Conservation (phyloP, 139 green algal species). For the Chlamydomonas asymmetrica region DNA sequence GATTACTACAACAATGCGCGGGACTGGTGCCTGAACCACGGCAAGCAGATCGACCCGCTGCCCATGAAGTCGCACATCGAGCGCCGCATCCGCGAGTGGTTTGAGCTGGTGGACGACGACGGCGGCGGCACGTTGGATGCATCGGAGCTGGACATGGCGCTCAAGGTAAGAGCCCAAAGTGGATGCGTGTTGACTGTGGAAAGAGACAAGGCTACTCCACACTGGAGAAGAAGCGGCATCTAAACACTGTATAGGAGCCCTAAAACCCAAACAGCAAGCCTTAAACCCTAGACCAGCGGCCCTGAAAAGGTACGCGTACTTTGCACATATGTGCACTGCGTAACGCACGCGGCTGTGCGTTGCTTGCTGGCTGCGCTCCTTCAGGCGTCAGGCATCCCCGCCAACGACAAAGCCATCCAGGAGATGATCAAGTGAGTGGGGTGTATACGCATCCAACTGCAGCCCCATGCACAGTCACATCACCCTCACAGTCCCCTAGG, state of each 20-base stretch:
- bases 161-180: constrained; percentile 6
- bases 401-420: not conserved
- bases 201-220: not conserved
- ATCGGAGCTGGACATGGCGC: constrained; percentile 10
- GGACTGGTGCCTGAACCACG: too few relatives aligned
- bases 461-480: not conserved
- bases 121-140: too few relatives aligned
- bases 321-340: not conserved
- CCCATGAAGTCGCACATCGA: too few relatives aligned
- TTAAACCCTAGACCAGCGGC: too few relatives aligned
- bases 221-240: not conserved
- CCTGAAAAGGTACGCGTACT: too few relatives aligned
- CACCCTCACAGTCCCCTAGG: not conserved
- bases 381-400: constrained; percentile 18
- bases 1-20: too few relatives aligned
- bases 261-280: too few relatives aligned
- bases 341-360: not conserved
- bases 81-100: too few relatives aligned
- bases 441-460: not conserved
- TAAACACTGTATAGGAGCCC: too few relatives aligned
- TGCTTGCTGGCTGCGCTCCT: not conserved
- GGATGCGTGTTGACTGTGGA: not conserved
- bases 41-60: too few relatives aligned
- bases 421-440: constrained; percentile 22
- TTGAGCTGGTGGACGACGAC: too few relatives aligned